phyloP scores from a whole-genome alignment of 148 eudicot species.

The Camellia sinensis region DNA sequence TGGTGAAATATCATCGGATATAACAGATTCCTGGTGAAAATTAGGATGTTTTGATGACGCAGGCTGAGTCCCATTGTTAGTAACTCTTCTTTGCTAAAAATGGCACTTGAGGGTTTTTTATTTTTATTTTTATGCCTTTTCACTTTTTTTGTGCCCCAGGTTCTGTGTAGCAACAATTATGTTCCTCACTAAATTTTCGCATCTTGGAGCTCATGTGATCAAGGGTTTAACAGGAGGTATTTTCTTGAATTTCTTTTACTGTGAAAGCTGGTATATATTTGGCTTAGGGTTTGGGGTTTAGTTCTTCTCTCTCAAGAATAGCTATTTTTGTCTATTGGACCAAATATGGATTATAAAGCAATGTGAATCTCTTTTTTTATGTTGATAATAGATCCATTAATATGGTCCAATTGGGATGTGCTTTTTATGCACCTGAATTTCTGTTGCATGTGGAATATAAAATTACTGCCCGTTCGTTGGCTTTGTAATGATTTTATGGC shows the following conservation, averaged over 20 bases:
- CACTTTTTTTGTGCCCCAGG: slow-evolving; percentile 4
- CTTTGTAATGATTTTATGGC: not conserved
- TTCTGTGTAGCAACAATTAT: slow-evolving; percentile 8
- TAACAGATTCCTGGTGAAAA: not conserved
- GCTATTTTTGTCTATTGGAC: not conserved
- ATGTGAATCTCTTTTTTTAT: too few relatives aligned
- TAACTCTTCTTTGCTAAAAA: not conserved
- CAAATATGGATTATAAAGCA: not conserved
- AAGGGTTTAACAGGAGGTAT: slow-evolving; percentile 16
- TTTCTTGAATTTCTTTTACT: not conserved
- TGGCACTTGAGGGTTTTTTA: not conserved
- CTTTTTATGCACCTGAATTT: too few relatives aligned
- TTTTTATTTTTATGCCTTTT: not conserved
- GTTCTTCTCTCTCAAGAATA: not conserved
- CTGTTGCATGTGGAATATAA: not conserved
- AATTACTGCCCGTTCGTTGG: not conserved
- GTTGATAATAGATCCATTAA: too few relatives aligned
- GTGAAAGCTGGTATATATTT: not conserved
- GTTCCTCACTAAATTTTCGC: slow-evolving; percentile 22
- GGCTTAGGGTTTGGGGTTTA: not conserved
- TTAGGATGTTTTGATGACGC: not conserved
- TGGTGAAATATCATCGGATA: not conserved
- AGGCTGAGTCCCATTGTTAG: not conserved
- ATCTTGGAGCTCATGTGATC: slow-evolving; percentile 17
- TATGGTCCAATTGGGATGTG: too few relatives aligned